Conservation (phyloP, 2,329 filamentous ascomycete genomes). For the Penicillium sp. region DNA sequence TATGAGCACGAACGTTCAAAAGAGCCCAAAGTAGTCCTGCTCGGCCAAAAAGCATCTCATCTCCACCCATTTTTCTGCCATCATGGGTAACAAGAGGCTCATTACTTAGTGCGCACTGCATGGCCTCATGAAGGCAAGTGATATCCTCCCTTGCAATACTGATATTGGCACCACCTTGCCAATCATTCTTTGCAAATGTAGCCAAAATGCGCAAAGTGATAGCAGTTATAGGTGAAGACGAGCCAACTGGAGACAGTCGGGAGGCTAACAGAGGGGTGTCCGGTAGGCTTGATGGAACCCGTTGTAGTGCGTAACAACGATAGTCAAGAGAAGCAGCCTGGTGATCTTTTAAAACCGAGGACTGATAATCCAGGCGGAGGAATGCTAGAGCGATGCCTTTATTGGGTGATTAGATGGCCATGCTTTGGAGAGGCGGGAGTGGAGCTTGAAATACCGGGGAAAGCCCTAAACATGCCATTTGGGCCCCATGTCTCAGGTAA, state of each 20-base stretch:
- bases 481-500: conserved; percentile 25
- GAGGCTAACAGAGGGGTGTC: conserved; percentile 29
- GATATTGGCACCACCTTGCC: conserved; percentile 4
- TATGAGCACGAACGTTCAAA: conserved; percentile 35
- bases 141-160: conserved; percentile 32
- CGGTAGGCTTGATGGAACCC: conserved; percentile 28
- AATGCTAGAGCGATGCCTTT: conserved; percentile 41
- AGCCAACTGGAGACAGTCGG: conserved; percentile 37
- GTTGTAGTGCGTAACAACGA: conserved; percentile 28
- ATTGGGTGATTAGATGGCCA: conserved; percentile 3
- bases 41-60: conserved; percentile 43
- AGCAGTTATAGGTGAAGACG: conserved; percentile 31
- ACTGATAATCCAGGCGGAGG: conserved; percentile 41
- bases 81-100: conserved; percentile 27
- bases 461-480: conserved; percentile 34
- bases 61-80: conserved; percentile 34
- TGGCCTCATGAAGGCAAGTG: conserved; percentile 28
- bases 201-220: conserved; percentile 31
- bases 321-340: conserved; percentile 24
- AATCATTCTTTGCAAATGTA: conserved; percentile 12
- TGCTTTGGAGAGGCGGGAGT: not conserved
- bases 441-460: conserved; percentile 29
- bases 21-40: conserved; percentile 40
- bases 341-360: conserved; percentile 23
- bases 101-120: conserved; percentile 33